A percentile compares a stretch with the other conserved stretches of the same genome.
Evolutionary conservation across 495 filamentous ascomycete species (phyloP).

Genomic region (Talaromyces thailandensis): DNA sequence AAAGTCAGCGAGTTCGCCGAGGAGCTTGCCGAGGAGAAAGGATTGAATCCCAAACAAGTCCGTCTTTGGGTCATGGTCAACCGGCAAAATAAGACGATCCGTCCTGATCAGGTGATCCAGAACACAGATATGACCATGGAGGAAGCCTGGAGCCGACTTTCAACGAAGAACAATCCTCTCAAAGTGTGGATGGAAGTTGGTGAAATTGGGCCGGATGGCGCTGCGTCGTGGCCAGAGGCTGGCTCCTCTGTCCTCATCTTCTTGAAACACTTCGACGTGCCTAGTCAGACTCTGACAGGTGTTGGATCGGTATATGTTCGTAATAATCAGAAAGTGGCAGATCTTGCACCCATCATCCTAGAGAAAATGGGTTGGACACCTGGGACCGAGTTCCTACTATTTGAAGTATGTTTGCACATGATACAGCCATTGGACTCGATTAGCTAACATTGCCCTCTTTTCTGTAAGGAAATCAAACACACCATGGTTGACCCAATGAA

Average conservation of each 20-base stretch:
- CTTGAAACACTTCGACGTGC: constrained; percentile 82
- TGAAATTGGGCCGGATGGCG: constrained; percentile 55
- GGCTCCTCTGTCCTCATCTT: constrained; percentile 70
- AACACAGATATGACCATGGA: constrained; percentile 75
- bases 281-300: constrained; percentile 64
- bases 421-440: not conserved
- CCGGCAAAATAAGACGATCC: constrained; percentile 91
- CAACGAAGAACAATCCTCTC: constrained; percentile 63
- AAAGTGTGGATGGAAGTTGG: constrained; percentile 79
- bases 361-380: constrained; percentile 82
- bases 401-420: constrained; percentile 44
- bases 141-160: constrained; percentile 60
- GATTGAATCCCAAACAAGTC: constrained; percentile 47
- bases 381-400: constrained; percentile 56
- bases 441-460: constrained; percentile 11
- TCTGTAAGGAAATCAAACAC: constrained; percentile 79
- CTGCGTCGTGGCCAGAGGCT: constrained; percentile 57
- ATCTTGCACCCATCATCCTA: constrained; percentile 71
- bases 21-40: constrained; percentile 59
- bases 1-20: constrained; percentile 66
- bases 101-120: constrained; percentile 77
- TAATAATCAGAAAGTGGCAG: constrained; percentile 76
- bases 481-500: constrained; percentile 95
- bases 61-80: constrained; percentile 97
- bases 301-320: constrained; percentile 76